Percentiles rank a stretch among this genome's conserved stretches.
phyloP scores from a whole-genome alignment of 1,284 basidiomycete genomes.

The Melampsora larici-populina region DNA sequence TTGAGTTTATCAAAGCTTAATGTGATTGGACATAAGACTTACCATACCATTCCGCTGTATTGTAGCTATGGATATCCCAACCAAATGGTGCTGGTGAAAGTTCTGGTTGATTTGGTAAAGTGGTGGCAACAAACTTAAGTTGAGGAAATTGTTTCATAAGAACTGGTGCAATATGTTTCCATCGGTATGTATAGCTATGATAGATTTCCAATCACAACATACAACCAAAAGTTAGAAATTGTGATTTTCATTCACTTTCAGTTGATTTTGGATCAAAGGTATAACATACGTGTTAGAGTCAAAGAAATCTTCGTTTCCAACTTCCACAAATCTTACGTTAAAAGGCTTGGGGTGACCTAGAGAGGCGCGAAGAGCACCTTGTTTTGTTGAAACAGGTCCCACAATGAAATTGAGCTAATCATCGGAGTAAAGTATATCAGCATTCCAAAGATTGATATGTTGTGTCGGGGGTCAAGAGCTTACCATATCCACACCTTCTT shows the following conservation, averaged over 20 bases:
- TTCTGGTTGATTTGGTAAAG: not conserved
- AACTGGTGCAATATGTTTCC: not conserved
- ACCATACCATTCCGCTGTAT: not conserved
- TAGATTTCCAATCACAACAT: not conserved
- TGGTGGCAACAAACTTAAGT: not conserved
- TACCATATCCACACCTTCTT: not conserved
- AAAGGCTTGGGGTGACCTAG: not conserved
- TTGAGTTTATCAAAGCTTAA: not conserved
- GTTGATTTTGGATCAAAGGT: not conserved
- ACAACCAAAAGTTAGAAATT: too few relatives aligned
- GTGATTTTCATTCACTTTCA: not conserved
- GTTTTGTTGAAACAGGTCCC: not conserved
- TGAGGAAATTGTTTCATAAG: not conserved
- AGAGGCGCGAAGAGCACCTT: not conserved
- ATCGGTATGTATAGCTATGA: not conserved
- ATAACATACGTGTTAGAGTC: not conserved
- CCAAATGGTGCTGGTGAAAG: not conserved
- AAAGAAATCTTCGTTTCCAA: conserved; percentile 7
- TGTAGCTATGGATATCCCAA: not conserved
- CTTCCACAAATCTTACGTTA: not conserved
- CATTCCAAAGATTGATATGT: not conserved
- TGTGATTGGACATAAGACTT: too few relatives aligned
- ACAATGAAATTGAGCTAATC: not conserved
- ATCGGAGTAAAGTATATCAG: not conserved
- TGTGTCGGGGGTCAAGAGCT: not conserved